These are phyloP conservation scores for Ambrosia trifida DNA, from an alignment of 129 eudicot species.

Conservation along the genomic window DNA sequence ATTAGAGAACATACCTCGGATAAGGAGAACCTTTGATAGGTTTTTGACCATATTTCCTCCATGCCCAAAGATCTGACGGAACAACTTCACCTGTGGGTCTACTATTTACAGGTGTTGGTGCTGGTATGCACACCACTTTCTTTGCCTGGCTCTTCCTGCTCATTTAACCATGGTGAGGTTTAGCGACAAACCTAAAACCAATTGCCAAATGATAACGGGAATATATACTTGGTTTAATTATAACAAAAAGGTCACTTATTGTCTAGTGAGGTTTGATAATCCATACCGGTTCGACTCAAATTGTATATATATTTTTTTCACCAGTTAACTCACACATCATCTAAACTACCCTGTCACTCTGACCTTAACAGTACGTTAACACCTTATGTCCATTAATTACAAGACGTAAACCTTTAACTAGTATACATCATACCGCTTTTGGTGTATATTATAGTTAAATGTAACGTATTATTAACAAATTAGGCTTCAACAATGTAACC, in stretches of 20 bases:
- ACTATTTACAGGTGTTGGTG: constrained; percentile 91
- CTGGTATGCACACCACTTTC: constrained; percentile 97
- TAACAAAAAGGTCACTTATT: not conserved
- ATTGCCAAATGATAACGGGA: too few relatives aligned
- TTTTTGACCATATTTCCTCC: constrained; percentile 98
- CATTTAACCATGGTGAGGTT: constrained; percentile 22
- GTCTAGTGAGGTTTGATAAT: too few relatives aligned
- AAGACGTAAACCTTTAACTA: too few relatives aligned
- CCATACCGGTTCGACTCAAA: too few relatives aligned
- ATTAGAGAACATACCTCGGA: constrained; percentile 63
- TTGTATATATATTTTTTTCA: too few relatives aligned
- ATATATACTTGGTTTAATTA: not conserved
- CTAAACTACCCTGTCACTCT: too few relatives aligned
- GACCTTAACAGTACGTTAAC: too few relatives aligned
- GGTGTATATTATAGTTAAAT: not conserved
- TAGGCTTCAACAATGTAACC: too few relatives aligned
- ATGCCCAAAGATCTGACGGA: constrained; percentile 98
- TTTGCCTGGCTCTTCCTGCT: constrained; percentile 90
- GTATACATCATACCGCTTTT: too few relatives aligned
- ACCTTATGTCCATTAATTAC: too few relatives aligned
- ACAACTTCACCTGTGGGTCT: constrained; percentile 87
- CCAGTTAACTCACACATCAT: too few relatives aligned
- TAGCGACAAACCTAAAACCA: not conserved
- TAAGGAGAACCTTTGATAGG: constrained; percentile 98
- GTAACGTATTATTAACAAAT: not conserved